Evolutionary conservation across 1,284 basidiomycete genomes (phyloP), one percentile per base, ranked within the genome.

Genomic region (Cryptococcus floricola): DNA sequence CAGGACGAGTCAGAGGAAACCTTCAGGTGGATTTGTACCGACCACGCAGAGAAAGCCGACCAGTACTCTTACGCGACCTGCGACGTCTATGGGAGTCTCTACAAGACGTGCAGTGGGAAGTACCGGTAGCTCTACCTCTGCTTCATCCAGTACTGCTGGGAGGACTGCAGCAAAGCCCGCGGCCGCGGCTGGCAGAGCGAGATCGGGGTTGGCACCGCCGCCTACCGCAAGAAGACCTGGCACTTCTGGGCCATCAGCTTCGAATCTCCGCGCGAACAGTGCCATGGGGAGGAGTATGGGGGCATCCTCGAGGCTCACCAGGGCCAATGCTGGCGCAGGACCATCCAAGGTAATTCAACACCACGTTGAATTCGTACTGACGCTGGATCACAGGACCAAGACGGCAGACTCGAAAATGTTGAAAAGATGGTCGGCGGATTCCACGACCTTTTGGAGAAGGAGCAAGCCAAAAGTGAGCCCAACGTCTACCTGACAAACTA

Each of bases 371-470:
- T 2, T 6, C 31, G 31, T 34, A 10, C 31, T 42, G n/a, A 10
- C 2, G 41, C 8, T 8, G 41, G 25, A 10, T 39, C 31, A 18
- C 52, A 68, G 64, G 60, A 52, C 46, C 65, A 69, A 16, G 63
- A 69, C 44, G 67, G 66, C 4, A 56, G 72, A 18, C 49, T 76
- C 14, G 67, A 66, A 43, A 69, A 65, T 28, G 60, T 76, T 9
- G 73, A 75, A 54, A 67, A 64, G 44, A 68, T 66, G 61, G 54
- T 73, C 5, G 67, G 67, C 27, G 60, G 64, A 5, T 64, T 74
- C 49, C 61, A 64, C 39, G 66, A 68, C 16, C 46, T 75, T 25
- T 46, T 75, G 49, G 65, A 65, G 52, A 56, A 59, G 54, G 72
- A 74, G 71, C 19, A 45, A 49, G 45, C 42, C 14, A 51, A 19